These are phyloP conservation scores for Sorghum bicolor DNA, from an alignment of 176 grass and related monocot genomes.

Conservation along the genomic window DNA sequence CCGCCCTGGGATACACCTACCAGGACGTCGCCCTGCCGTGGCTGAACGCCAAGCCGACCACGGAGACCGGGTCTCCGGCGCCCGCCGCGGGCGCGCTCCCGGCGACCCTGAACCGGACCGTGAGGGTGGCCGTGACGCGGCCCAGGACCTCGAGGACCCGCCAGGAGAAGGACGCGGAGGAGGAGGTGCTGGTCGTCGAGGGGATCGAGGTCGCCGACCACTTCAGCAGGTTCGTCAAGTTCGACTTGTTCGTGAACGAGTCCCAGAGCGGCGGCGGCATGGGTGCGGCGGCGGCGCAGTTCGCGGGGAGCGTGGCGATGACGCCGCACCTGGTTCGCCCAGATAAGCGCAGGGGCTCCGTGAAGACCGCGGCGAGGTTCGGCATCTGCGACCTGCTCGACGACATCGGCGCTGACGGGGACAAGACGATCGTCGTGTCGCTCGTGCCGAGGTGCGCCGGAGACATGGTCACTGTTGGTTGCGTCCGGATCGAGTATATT, in stretches of 20 bases:
- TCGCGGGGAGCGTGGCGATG: slow-evolving; percentile 53
- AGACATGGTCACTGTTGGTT: slow-evolving; percentile 33
- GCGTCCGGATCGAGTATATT: slow-evolving; percentile 36
- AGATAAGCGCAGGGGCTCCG: not conserved
- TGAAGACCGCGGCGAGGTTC: slow-evolving; percentile 47
- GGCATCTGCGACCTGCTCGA: slow-evolving; percentile 58
- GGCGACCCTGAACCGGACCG: slow-evolving; percentile 24
- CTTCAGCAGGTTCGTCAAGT: slow-evolving; percentile 51
- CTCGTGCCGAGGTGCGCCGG: slow-evolving; percentile 44
- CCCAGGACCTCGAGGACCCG: slow-evolving; percentile 39
- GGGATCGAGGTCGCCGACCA: slow-evolving; percentile 42
- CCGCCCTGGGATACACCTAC: slow-evolving; percentile 42
- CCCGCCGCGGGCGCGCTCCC: not conserved
- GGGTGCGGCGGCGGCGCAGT: slow-evolving; percentile 12
- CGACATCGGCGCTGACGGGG: slow-evolving; percentile 49
- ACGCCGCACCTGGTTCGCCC: slow-evolving; percentile 46
- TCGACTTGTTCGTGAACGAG: slow-evolving; percentile 59
- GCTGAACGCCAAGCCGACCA: slow-evolving; percentile 24
- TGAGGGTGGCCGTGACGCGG: slow-evolving; percentile 38
- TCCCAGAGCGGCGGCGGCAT: not conserved
- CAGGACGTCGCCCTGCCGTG: slow-evolving; percentile 64
- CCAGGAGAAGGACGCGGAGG: slow-evolving; percentile 44
- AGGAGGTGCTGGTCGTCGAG: slow-evolving; percentile 62
- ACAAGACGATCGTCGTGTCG: slow-evolving; percentile 44
- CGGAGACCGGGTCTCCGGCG: slow-evolving; percentile 7